Evolutionary conservation across 2,329 filamentous ascomycete genomes (phyloP).

Genomic region (Chaetomium sp.): DNA sequence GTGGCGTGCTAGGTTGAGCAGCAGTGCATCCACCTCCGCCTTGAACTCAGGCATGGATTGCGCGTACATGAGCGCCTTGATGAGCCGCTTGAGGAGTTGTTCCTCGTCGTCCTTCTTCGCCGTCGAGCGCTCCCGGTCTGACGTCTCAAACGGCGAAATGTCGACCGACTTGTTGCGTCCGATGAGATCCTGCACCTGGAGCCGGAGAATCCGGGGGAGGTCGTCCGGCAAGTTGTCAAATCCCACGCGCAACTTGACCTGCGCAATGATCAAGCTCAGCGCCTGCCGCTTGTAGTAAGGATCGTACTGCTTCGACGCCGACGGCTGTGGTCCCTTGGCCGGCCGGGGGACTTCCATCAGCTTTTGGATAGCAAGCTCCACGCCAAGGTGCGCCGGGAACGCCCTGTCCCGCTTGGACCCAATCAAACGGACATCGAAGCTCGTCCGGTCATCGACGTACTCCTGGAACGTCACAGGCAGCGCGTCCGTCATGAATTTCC

Average conservation of each 20-base stretch:
- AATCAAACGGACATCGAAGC: constrained; percentile 81
- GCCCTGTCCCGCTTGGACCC: constrained; percentile 84
- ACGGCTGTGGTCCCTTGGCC: constrained; percentile 35
- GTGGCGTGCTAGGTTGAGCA: constrained; percentile 78
- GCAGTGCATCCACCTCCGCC: constrained; percentile 65
- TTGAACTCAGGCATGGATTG: constrained; percentile 76
- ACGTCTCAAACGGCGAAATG: constrained; percentile 63
- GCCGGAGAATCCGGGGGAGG: constrained; percentile 71
- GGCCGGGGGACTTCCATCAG: constrained; percentile 72
- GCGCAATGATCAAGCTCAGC: constrained; percentile 76
- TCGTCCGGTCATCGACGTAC: constrained; percentile 81
- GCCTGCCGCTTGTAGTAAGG: constrained; percentile 90
- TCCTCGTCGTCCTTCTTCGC: constrained; percentile 84
- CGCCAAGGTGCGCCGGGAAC: constrained; percentile 78
- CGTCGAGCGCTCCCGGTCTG: constrained; percentile 75
- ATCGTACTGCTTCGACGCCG: constrained; percentile 56
- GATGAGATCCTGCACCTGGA: constrained; percentile 82
- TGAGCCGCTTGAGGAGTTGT: constrained; percentile 69
- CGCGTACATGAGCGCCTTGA: constrained; percentile 85
- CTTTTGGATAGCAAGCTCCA: constrained; percentile 84
- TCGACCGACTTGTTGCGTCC: constrained; percentile 65
- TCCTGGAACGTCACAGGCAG: constrained; percentile 76
- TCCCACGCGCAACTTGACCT: constrained; percentile 86
- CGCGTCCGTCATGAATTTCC: constrained; percentile 89
- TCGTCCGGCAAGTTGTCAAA: constrained; percentile 85